These are phyloP conservation scores for Crassisporium funariophilum DNA, from an alignment of 768 basidiomycete genomes.

Conservation along the genomic window DNA sequence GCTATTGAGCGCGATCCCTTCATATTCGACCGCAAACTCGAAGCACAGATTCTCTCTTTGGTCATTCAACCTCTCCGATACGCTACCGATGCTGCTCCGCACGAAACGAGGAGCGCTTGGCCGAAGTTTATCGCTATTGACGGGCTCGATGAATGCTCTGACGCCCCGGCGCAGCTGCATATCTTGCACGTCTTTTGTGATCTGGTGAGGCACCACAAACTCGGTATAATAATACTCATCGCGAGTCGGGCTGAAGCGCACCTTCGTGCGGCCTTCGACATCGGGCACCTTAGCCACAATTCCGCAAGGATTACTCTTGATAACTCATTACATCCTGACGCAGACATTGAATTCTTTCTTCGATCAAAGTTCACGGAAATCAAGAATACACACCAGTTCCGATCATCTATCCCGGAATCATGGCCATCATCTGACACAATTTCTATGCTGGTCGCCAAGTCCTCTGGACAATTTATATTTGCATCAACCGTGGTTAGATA, in stretches of 20 bases:
- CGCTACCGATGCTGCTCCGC: neutral
- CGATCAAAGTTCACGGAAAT: too few species aligned
- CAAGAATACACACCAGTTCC: too few species aligned
- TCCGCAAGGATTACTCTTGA: constrained; percentile 6
- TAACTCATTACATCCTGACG: constrained; percentile 4
- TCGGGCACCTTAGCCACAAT: neutral
- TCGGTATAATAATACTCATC: constrained; percentile 7
- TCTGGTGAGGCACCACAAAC: neutral
- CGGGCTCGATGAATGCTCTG: constrained; percentile 7
- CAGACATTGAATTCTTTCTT: too few species aligned
- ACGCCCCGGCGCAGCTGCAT: constrained; percentile 1
- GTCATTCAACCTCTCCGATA: constrained; percentile 5
- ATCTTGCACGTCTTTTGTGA: constrained; percentile 1
- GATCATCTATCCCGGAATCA: too few species aligned
- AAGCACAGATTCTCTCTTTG: constrained; percentile 2
- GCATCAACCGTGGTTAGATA: too few species aligned
- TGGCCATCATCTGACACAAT: too few species aligned
- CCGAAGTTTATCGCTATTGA: constrained; percentile 1
- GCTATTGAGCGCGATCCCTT: constrained; percentile 7
- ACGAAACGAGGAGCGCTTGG: neutral
- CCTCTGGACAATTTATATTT: too few species aligned
- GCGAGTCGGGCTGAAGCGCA: constrained; percentile 12
- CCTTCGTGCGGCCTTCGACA: constrained; percentile 5
- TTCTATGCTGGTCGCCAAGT: too few species aligned
- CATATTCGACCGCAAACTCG: constrained; percentile 6